Evolutionary conservation across 1,284 basidiomycete species (phyloP).

Genomic region (Fomitopsis schrenkii): DNA sequence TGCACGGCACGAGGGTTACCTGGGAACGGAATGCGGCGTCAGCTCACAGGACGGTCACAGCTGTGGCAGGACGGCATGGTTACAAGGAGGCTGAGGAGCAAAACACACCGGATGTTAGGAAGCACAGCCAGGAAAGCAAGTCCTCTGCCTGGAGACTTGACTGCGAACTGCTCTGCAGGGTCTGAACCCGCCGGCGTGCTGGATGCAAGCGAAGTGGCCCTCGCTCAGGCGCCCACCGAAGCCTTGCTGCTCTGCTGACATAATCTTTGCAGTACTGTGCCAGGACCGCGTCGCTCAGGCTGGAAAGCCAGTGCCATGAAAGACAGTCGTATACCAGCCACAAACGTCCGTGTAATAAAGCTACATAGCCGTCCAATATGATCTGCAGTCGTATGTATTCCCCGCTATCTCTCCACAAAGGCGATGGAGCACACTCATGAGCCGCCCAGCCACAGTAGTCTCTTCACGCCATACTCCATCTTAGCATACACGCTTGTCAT

Average conservation of each 20-base stretch:
- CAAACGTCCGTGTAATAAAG: background rate
- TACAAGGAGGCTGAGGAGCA: background rate
- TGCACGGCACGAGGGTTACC: slow-evolving; percentile 6
- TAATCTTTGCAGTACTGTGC: background rate
- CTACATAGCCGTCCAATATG: background rate
- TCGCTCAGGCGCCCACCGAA: background rate
- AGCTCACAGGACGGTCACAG: background rate
- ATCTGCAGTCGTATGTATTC: too few relatives aligned
- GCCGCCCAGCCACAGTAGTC: slow-evolving; percentile 81
- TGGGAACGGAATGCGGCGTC: background rate
- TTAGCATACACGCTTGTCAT: slow-evolving; percentile 82
- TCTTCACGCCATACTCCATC: slow-evolving; percentile 88
- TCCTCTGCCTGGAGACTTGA: background rate
- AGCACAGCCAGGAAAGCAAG: slow-evolving; percentile 1
- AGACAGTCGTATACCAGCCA: background rate
- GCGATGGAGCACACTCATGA: slow-evolving; percentile 23
- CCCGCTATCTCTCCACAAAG: background rate
- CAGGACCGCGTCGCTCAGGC: background rate
- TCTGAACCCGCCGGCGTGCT: background rate
- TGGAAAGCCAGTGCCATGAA: background rate
- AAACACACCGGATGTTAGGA: background rate
- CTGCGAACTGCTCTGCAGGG: background rate
- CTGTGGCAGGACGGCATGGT: background rate
- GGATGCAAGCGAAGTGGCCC: background rate
- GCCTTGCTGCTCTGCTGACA: background rate